Evolutionary conservation across 805 yeast genomes (phyloP), one percentile per base, ranked within the genome.

Genomic region (Candida tallmaniae): DNA sequence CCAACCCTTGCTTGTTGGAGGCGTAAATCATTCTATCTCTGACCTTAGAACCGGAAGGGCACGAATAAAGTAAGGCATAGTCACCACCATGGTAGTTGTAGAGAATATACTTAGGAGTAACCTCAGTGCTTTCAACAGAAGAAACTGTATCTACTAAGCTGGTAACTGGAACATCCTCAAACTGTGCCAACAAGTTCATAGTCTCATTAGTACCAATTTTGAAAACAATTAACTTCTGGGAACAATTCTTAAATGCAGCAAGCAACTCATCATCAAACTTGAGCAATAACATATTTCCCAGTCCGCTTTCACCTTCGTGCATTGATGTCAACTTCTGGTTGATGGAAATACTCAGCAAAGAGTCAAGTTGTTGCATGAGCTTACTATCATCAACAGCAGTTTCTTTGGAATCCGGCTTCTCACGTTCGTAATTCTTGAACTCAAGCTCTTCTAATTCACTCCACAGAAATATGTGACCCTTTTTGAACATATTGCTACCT

Each of bases 21-120:
- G 98, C 97, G 51, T 88, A 87, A 32, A 88, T 56, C 97, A 90
- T 90, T 48, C 97, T 74, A 34, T 88, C 93, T 56, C 81, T 83
- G 26, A 93, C 93, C 58, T 79, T 80, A 27, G 96, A 81, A 1
- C 89, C 88, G 0, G 94, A 78, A 3, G 98, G 97, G 57, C 96
- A 89, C 6, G 90, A 72, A 54, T 86, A 86, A 21, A 89, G 75
- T 55, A 90, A 88, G 22, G 74, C 75, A 24, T 50, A 47, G 29
- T 65, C 56, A 2, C 53, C 59, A 6, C 44, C 46, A 2, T 60
- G 59, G 41, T 64, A 64, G 31, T 64, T 70, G 51, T 72, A 73
- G 17, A 84, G 44, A 20, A 76, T 74, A 54, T 78, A 88, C 23
- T 49, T 50, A 61, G 85, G 58, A 2, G 42, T 20, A 1, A 59